Base-by-base conservation (phyloP, 495 filamentous ascomycete genomes). In the Aspergillus diversus region DNA sequence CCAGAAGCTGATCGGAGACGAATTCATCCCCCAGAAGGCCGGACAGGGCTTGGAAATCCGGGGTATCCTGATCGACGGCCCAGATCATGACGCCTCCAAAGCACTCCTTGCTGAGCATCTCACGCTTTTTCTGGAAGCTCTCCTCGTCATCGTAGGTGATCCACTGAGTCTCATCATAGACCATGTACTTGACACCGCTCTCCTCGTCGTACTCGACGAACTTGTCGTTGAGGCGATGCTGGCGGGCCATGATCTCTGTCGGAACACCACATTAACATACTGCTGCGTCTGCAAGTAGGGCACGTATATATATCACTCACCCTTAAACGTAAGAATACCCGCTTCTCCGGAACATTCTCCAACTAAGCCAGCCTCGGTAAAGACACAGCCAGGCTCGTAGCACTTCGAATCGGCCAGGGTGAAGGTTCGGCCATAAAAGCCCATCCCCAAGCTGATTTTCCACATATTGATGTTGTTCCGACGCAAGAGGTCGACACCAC, bases 51-150 rank as follows among this genome's bases (percentile, higher is more conserved):
- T 66, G 32, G 49, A 62, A 66, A 37, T 70, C 62, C 7, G 33
- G 11, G 3, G 49, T 66, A 33, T 71, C 67, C 15, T 68, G 60
- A 43, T 76, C 72, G 48, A 73, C 62, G 8, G 74, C 69, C 74
- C 71, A 75, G 33, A 72, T 69, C 65, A 77, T 69, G 12, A 64
- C 27, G 13, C 73, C 73, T 7, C 55, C 35, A 5, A 74, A 48
- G 51, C 74, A 71, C 4, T 16, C 16, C 1, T 37, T 55, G 13
- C n/a, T 8, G 0, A 55, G 9, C 15, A 47, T 27, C 17, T 53
- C 52, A 2, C 12, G 16, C 47, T 60, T 60, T 12, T 31, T 32
- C 33, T 21, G 9, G 8, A 51, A 52, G 9, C 13, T 52, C 48
- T 60, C 47, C 6, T 27, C 48, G 12, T 60, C 57, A 37, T 60